Evolutionary conservation across 2,329 filamentous ascomycete genomes (phyloP), one percentile per base, ranked within the genome.

Genomic region (Cladorrhinum sp.): DNA sequence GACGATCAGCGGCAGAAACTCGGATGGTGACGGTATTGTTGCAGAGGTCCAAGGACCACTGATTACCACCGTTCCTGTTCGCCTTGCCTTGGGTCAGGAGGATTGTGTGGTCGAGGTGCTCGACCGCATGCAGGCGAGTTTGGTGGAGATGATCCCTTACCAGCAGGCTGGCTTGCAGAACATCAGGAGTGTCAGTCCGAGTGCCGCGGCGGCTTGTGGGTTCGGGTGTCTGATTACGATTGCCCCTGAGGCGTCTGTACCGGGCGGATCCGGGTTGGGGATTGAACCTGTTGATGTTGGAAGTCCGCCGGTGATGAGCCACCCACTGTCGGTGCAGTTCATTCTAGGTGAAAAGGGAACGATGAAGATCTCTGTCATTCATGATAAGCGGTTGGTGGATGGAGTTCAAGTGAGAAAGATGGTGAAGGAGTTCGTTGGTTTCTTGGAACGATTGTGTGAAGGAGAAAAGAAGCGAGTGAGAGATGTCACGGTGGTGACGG

Each of bases 61-160:
- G n/a, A 46, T 46, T 16, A 46, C 42, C n/a, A 46, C 42, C 18
- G 42, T 46, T 20, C 42, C 42, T 16, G 42, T 46, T 80, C 77
- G 61, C 71, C 77, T 36, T 23, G 9, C 20, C 14, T 2, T 59
- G 2, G 52, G 52, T 14, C 28, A 12, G 2, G n/a, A 57, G n/a
- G 16, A 18, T n/a, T 18, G 4, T 21, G 14, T 62, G 2, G 14
- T 21, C 5, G 23, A 56, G 1, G 4, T 52, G 6, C 36, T 62
- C 5, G n/a, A 26, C 7, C 10, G 12, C 10, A 54, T 62, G 21
- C 50, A 55, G 8, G 20, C 21, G 16, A 28, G 7, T 5, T 10
- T 50, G 8, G 57, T 59, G 4, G 46, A 55, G 2, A 51, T 56
- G 52, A 62, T 62, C 14, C 60, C 56, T 3, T 28, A 62, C 36